Base-by-base conservation (phyloP, 306 rosid species). In the Psophocarpus tetragonolobus region DNA sequence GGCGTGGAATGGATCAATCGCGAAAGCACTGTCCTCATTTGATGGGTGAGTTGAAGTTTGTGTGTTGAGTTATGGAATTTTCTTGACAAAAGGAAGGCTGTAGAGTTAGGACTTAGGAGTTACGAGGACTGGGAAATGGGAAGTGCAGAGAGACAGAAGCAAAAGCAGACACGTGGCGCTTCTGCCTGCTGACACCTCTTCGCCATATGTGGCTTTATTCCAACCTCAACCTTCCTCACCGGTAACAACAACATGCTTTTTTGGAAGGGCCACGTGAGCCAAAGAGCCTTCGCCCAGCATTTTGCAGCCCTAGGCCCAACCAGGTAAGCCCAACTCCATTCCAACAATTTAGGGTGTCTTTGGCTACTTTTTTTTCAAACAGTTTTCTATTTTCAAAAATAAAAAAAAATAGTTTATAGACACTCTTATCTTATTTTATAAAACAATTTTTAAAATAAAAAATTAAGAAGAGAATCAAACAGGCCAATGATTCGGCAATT, bases 1-100 rank as follows among this genome's bases (percentile, higher is more conserved):
- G 94, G 81, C 36, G 81, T 73, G 58, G 96, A 87, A 70, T 82
- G 89, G 87, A 92, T 86, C 92, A 91, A 80, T 58, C 92, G 94
- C 82, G 91, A 89, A 15, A 87, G 21, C 8, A 85, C 24, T 14
- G 94, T 78, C 87, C 87, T 93, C 97, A 93, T 93, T 83, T 74
- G 73, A 78, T 5, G 13, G 4, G 64, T 24, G 15, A 76, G 72
- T 65, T 45, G 24, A 26, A 14, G 23, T 29, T 42, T 45, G 1
- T 69, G 4, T 5, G 39, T 50, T 54, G 30, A 15, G 29, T 54
- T 73, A 66, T 8, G 1, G 4, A 73, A 50, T 38, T 73, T 73
- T 64, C 15, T 54, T 39, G 3, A 18, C 8, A 70, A 78, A 42
- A 10, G 18, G 38, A 58, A 58, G 66, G 20, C 56, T 39, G 63